Percentiles rank a stretch among this genome's conserved stretches.
These are phyloP conservation scores for Clonostachys byssicola DNA, from an alignment of 2,329 filamentous ascomycete species.

Conservation along the genomic window DNA sequence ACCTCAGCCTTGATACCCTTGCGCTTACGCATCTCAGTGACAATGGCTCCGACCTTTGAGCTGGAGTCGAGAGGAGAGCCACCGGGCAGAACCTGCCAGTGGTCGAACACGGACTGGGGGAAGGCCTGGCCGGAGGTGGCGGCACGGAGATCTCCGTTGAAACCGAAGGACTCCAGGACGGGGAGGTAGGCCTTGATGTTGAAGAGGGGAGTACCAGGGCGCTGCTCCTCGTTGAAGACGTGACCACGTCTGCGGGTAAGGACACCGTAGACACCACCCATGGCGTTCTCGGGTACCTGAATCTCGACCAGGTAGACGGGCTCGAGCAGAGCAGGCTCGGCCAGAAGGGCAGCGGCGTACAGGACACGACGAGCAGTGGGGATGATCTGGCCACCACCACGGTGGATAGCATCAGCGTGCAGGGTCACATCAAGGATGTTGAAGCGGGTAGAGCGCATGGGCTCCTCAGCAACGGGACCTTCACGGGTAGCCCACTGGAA, in stretches of 20 bases:
- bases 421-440: slow-evolving; percentile 99
- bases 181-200: slow-evolving; percentile 97
- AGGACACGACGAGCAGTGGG: slow-evolving; percentile 96
- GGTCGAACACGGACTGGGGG: slow-evolving; percentile 98
- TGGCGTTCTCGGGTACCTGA: slow-evolving; percentile 95
- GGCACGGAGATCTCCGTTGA: slow-evolving; percentile 94
- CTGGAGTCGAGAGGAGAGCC: slow-evolving; percentile 83
- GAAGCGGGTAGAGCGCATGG: slow-evolving; percentile 94
- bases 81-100: slow-evolving; percentile 96
- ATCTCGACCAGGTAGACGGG: slow-evolving; percentile 99
- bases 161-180: slow-evolving; percentile 97
- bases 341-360: slow-evolving; percentile 87
- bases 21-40: slow-evolving; percentile 91
- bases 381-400: slow-evolving; percentile 98
- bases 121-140: slow-evolving; percentile 96
- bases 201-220: slow-evolving; percentile 97
- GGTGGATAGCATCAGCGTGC: slow-evolving; percentile 98
- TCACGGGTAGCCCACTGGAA: slow-evolving; percentile 99
- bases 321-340: slow-evolving; percentile 88
- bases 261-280: slow-evolving; percentile 99
- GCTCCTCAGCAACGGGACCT: slow-evolving; percentile 97
- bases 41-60: slow-evolving; percentile 78
- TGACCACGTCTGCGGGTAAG: slow-evolving; percentile 97
- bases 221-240: slow-evolving; percentile 98
- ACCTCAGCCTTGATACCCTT: slow-evolving; percentile 99